These are phyloP conservation scores for Ceratocystis cubensis DNA, from an alignment of 2,329 filamentous ascomycete genomes.

Conservation along the genomic window DNA sequence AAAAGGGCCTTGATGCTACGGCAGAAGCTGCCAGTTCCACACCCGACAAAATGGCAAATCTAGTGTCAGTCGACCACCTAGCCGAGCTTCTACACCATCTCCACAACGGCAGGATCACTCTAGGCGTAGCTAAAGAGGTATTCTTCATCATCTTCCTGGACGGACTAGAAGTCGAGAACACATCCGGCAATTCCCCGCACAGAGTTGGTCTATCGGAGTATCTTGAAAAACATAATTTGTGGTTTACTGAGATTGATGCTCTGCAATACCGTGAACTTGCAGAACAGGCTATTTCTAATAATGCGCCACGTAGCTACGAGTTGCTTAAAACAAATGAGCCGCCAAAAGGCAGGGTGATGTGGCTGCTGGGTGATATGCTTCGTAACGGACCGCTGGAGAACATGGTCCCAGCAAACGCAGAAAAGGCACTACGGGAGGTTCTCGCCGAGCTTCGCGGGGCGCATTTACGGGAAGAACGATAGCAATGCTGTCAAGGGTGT, in stretches of 20 bases:
- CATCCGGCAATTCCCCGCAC: conserved; percentile 34
- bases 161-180: neutral
- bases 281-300: conserved; percentile 32
- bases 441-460: conserved; percentile 11
- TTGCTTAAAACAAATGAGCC: conserved; percentile 37
- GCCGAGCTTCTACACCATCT: conserved; percentile 41
- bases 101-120: conserved; percentile 38
- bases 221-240: conserved; percentile 37
- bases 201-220: conserved; percentile 42
- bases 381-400: conserved; percentile 40
- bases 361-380: conserved; percentile 48
- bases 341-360: conserved; percentile 49
- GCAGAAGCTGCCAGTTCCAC: neutral
- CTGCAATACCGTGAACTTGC: conserved; percentile 40
- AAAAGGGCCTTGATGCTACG: conserved; percentile 28
- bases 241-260: conserved; percentile 41
- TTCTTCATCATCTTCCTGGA: conserved; percentile 21
- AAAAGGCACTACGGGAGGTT: conserved; percentile 32
- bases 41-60: conserved; percentile 35
- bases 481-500: neutral
- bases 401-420: conserved; percentile 41
- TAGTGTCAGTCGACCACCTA: conserved; percentile 36
- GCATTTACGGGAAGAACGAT: too few relatives aligned
- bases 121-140: conserved; percentile 46
- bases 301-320: conserved; percentile 33